These are phyloP conservation scores for Solanum habrochaites DNA, from an alignment of 257 asterid species.

Conservation along the genomic window DNA sequence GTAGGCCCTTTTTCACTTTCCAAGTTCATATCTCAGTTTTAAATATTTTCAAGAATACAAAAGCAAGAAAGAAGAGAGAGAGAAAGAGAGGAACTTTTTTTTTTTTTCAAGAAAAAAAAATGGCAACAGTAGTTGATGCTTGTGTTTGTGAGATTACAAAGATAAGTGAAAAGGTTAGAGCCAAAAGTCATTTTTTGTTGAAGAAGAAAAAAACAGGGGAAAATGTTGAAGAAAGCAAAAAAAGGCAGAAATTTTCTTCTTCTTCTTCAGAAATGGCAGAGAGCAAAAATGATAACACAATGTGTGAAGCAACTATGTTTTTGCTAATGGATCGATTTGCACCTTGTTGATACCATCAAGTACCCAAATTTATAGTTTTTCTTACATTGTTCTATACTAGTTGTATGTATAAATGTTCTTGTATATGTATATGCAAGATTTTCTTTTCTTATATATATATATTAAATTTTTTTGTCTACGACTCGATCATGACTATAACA, in stretches of 20 bases:
- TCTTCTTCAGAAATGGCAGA: slow-evolving; percentile 11
- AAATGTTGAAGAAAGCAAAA: slow-evolving; percentile 14
- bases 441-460: background rate
- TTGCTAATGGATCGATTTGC: slow-evolving; percentile 77
- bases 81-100: background rate
- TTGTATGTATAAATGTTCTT: background rate
- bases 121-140: slow-evolving; percentile 46
- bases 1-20: background rate
- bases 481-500: background rate
- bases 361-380: background rate
- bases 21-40: background rate
- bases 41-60: background rate
- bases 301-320: slow-evolving; percentile 41
- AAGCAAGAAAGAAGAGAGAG: background rate
- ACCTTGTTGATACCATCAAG: slow-evolving; percentile 26
- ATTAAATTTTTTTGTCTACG: background rate
- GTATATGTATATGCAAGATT: background rate
- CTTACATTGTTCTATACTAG: background rate
- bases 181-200: slow-evolving; percentile 26
- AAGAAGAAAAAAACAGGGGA: slow-evolving; percentile 11
- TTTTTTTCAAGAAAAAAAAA: background rate
- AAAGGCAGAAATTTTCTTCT: background rate
- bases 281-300: slow-evolving; percentile 14
- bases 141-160: slow-evolving; percentile 47
- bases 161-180: slow-evolving; percentile 35